These are phyloP conservation scores for Nymphaea thermarum DNA, from an alignment of 164 flowering plant species.

Conservation along the genomic window DNA sequence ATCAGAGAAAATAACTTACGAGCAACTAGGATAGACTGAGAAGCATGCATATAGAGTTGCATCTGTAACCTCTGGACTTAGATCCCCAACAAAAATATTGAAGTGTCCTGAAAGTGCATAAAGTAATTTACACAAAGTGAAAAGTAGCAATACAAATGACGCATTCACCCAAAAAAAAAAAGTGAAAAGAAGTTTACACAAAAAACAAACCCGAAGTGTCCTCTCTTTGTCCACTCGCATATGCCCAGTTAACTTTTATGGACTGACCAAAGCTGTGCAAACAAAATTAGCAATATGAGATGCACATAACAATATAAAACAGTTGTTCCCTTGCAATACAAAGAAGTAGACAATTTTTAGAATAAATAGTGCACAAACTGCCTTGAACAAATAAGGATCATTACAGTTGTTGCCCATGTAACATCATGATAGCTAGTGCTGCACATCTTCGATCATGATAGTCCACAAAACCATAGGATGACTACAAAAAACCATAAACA, in stretches of 20 bases:
- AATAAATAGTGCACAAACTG: not conserved
- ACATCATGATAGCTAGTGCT: constrained; percentile 73
- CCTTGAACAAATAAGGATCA: constrained; percentile 8
- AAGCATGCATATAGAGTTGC: constrained; percentile 80
- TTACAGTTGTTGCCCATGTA: constrained; percentile 95
- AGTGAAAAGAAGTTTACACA: not conserved
- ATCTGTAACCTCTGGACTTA: constrained; percentile 91
- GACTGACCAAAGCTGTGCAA: constrained; percentile 90
- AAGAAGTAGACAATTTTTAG: not conserved
- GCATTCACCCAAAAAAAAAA: not conserved
- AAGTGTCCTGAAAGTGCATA: constrained; percentile 44
- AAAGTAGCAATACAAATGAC: not conserved
- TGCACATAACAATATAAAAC: not conserved
- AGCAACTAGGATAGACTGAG: constrained; percentile 76
- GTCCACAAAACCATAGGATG: constrained; percentile 95
- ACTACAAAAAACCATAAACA: constrained; percentile 32
- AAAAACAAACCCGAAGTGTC: constrained; percentile 64
- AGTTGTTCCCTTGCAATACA: too few relatives aligned
- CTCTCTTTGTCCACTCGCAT: constrained; percentile 96
- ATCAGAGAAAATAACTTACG: constrained; percentile 41
- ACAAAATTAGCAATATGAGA: not conserved
- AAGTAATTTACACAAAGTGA: not conserved
- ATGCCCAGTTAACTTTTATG: constrained; percentile 98
- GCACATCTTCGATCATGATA: constrained; percentile 94
- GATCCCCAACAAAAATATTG: constrained; percentile 89